Evolutionary conservation across 805 yeast species (phyloP), one percentile per base, ranked within the genome.

Genomic region (Ogataea polymorpha): DNA sequence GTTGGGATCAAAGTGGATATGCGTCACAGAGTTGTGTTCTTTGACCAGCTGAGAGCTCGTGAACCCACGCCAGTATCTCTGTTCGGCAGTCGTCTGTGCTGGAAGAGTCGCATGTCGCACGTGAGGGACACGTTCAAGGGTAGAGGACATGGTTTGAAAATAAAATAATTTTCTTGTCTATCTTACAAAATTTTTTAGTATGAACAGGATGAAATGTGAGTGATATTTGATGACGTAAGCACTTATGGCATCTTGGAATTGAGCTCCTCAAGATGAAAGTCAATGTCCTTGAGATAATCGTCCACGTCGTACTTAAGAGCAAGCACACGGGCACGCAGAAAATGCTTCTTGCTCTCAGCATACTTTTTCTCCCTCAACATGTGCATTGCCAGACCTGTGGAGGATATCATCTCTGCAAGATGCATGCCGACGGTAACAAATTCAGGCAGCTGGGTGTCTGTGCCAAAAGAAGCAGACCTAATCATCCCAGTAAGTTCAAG

Each of bases 51-150:
- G 91, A 3, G 98, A 91, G 50, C 80, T 83, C 37, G 71, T 65
- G 61, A 82, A 90, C 6, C 88, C 86, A 53, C 95, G 73, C 98
- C 98, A 93, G 67, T 86, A 91, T 52, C 95, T 74, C 57, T 89
- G 95, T 51, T 91, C 98, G 1, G 96, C 91, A 0, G 96, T 87
- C 2, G 90, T 82, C 55, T 80, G 84, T 9, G 86, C 80, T 3
- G 96, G 95, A 37, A 87, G 73, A 1, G 86, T 80, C 1, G 96
- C 85, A 46, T 78, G 80, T 58, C 86, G 74, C 23, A 74, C 75
- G 21, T 79, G 81, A 20, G 75, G 70, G 7, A 87, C 74, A 61
- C 87, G 74, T 47, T 79, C 82, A 56, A 75, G 71, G 14, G 73
- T 68, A 5, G 95, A 76, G 1, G 96, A 86, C 97, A 89, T 89